Evolutionary conservation across 805 yeast species (phyloP), one percentile per base, ranked within the genome.

Genomic region (Candida tibetensis): DNA sequence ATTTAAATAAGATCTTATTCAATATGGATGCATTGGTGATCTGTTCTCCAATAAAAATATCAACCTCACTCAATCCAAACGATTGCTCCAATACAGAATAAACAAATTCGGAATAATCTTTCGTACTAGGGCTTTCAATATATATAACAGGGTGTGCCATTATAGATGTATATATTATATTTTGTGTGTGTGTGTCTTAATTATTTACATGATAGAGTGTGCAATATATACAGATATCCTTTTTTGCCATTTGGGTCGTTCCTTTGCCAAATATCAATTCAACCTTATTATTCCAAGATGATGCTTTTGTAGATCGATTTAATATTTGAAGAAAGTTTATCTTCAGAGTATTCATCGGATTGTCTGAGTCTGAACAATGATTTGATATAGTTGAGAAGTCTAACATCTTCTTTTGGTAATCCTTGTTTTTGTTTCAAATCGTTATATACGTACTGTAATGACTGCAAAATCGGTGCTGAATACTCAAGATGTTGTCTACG

Each of bases 361-460:
- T 40, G 17, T 23, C 45, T 44, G 22, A 53, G 37, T 17, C 38
- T 41, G 34, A 49, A 46, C 15, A 61, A 32, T 8, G 42, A 41
- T 37, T 47, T 47, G 29, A 61, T 39, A 16, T 43, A 26, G 26
- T 46, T 40, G 45, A 49, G 45, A 27, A 58, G 37, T n/a, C 42
- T 45, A n/a, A 38, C 46, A 31, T 60, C 60, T 4, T 36, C 25
- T 12, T 32, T 27, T n/a, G 21, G 18, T 14, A 55, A 47, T 10
- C 43, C 45, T 5, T 42, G 34, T 8, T 45, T 31, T 4, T 34
- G 43, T 35, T 53, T 57, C 39, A 58, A 44, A 25, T 37, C 29
- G 3, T 44, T 42, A 39, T 56, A 58, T 22, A 60, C 62, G 22
- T 39, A 46, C 36, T 50, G 46, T 40, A 62, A 44, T 6, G 66